Percentiles rank a stretch among this genome's conserved stretches.
Conservation (phyloP, 306 rosid species). For the Cucurbita ficifolia region DNA sequence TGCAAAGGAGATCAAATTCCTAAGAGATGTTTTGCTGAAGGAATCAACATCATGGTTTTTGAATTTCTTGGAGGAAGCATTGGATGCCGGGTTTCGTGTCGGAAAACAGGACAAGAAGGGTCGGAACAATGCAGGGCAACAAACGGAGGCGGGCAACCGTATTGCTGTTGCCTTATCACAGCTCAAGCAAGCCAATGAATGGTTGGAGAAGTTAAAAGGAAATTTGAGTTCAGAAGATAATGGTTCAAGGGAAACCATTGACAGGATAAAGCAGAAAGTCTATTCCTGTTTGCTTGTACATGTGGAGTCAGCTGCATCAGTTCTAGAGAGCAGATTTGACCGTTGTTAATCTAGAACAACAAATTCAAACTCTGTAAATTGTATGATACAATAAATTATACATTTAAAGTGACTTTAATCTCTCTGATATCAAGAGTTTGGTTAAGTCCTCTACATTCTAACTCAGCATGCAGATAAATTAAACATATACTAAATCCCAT, state of each 20-base stretch:
- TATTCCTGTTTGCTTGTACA: constrained; percentile 64
- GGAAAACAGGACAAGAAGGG: constrained; percentile 42
- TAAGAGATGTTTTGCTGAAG: constrained; percentile 36
- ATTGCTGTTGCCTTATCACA: constrained; percentile 61
- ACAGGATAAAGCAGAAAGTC: constrained; percentile 55
- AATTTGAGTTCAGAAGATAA: constrained; percentile 26
- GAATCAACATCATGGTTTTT: constrained; percentile 88
- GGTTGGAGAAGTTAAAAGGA: constrained; percentile 59
- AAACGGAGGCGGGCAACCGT: constrained; percentile 38
- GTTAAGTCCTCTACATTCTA: not conserved
- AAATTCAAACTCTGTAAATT: not conserved
- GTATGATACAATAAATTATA: constrained; percentile 23
- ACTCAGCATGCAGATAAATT: not conserved
- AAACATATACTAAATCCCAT: not conserved
- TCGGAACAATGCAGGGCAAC: constrained; percentile 31
- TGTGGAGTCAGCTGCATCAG: constrained; percentile 72
- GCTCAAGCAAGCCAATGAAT: constrained; percentile 79
- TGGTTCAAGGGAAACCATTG: constrained; percentile 32
- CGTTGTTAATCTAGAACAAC: constrained; percentile 20
- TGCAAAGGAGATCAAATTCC: constrained; percentile 38
- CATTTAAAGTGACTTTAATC: constrained; percentile 1
- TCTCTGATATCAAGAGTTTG: not conserved
- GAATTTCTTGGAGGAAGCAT: constrained; percentile 53
- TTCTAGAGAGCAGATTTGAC: constrained; percentile 43
- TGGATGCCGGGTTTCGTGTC: constrained; percentile 53